These are phyloP conservation scores for Nadsonia fulvescens DNA, from an alignment of 805 yeast species.

Conservation along the genomic window DNA sequence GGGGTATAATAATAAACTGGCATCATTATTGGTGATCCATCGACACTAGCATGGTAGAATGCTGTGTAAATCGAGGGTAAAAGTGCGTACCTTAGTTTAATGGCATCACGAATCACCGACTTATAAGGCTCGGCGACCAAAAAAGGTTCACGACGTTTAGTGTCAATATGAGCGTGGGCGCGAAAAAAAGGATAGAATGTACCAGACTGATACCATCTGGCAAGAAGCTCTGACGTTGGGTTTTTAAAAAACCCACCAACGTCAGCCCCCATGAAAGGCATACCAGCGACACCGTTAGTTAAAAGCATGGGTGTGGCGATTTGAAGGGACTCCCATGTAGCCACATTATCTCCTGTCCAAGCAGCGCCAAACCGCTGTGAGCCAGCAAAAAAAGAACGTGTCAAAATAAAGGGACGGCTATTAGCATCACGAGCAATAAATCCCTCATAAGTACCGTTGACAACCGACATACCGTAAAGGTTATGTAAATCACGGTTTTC, in stretches of 20 bases:
- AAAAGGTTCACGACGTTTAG: conserved; percentile 88
- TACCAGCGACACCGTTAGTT: conserved; percentile 63
- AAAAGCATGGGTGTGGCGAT: conserved; percentile 76
- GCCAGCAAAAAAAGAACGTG: conserved; percentile 79
- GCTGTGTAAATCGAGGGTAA: conserved; percentile 69
- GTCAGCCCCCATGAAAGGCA: conserved; percentile 91
- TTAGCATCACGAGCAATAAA: conserved; percentile 31
- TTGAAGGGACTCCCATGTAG: conserved; percentile 75
- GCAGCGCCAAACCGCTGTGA: conserved; percentile 81
- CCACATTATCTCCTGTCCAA: conserved; percentile 97
- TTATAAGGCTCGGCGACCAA: conserved; percentile 60
- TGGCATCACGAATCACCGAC: conserved; percentile 46
- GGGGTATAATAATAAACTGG: conserved; percentile 19
- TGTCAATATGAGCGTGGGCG: conserved; percentile 91
- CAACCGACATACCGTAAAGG: conserved; percentile 60
- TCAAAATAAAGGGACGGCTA: conserved; percentile 65
- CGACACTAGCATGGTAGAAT: conserved; percentile 42
- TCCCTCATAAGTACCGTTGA: conserved; percentile 62
- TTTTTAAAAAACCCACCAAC: conserved; percentile 94
- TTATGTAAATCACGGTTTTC: conserved; percentile 91
- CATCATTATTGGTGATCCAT: conserved; percentile 49
- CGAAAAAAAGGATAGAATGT: conserved; percentile 93
- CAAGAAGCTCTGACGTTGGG: conserved; percentile 61
- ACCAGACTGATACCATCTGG: conserved; percentile 94
- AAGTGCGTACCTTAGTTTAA: conserved; percentile 54